phyloP scores from a whole-genome alignment of 164 flowering plant genomes.

The Sextonia rubra region DNA sequence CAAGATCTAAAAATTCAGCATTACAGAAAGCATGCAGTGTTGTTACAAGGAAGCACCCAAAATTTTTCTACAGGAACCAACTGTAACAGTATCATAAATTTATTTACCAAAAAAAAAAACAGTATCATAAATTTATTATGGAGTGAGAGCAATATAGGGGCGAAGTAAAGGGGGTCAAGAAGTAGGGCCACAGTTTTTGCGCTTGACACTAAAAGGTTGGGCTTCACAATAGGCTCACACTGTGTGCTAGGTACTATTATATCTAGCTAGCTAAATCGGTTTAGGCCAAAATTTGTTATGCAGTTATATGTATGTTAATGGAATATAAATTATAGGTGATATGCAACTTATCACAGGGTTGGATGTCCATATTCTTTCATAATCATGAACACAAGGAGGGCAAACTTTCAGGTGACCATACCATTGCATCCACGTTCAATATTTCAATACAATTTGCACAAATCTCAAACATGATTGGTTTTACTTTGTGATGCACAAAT shows the following conservation, averaged over 20 bases:
- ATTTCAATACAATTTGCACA: background rate
- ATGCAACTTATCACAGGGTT: too few relatives aligned
- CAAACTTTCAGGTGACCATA: background rate
- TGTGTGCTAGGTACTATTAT: too few relatives aligned
- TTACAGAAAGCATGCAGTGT: background rate
- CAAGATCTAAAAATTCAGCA: background rate
- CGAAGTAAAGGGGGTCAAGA: background rate
- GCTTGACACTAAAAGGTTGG: too few relatives aligned
- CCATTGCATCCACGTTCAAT: background rate
- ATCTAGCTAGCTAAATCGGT: too few relatives aligned
- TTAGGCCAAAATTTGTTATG: too few relatives aligned
- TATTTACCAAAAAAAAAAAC: too few relatives aligned
- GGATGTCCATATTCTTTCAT: background rate
- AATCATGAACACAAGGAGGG: background rate
- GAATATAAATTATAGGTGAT: too few relatives aligned
- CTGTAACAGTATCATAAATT: background rate
- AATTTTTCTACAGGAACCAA: too few relatives aligned
- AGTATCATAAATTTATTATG: background rate
- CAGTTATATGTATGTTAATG: too few relatives aligned
- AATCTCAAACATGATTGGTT: background rate
- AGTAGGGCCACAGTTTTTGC: background rate
- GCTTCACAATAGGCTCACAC: too few relatives aligned
- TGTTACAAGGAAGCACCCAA: background rate
- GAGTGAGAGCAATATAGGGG: too few relatives aligned
- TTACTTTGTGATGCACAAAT: too few relatives aligned